Base-by-base conservation (phyloP, 768 basidiomycete genomes). In the Melanogaster broomeanus region DNA sequence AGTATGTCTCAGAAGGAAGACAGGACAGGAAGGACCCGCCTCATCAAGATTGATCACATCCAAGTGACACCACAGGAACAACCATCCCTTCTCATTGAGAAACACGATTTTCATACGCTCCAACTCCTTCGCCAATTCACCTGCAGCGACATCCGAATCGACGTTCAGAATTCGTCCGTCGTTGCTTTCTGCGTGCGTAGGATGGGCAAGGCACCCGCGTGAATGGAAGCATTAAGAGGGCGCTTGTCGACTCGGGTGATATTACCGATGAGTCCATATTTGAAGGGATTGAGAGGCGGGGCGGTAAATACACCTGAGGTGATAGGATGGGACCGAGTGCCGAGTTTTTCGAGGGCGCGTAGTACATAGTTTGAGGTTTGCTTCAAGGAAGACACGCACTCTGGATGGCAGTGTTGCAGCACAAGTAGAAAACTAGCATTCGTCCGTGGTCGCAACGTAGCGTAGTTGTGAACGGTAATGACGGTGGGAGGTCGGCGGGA, bases 121-220 rank as follows among this genome's bases (percentile, higher is more conserved):
- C 22, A 99, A 79, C 68, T 98, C 96, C 74, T 98, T 97, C 7
- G 96, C 90, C 18, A 99, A 82, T 72, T 99, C 97, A 34, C 96
- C 97, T 1, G 97, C 96, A 2, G 97, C 97, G 56, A 98, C 90
- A 68, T 99, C 97, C 19, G 97, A 97, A 65, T 98, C 98, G 68
- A 99, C 97, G 63, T 99, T 99, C 56, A 98, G 78, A 61, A 99
- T 94, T 70, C 98, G 97, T n/a, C 97, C 97, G 30, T 97, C 93
- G 19, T 85, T 80, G 30, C 90, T 90, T 73, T 98, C 97, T 6
- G 97, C 96, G 45, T 90, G 57, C 94, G 98, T 18, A 98, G 78
- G 72, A 99, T 97, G 51, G 97, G 97, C 22, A 99, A 79, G 19
- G 93, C 94, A 28, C 97, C 96, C 1, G 96, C 94, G 41, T 91